Evolutionary conservation across 2,329 filamentous ascomycete genomes (phyloP).

Genomic region (Hypocreales sp.): DNA sequence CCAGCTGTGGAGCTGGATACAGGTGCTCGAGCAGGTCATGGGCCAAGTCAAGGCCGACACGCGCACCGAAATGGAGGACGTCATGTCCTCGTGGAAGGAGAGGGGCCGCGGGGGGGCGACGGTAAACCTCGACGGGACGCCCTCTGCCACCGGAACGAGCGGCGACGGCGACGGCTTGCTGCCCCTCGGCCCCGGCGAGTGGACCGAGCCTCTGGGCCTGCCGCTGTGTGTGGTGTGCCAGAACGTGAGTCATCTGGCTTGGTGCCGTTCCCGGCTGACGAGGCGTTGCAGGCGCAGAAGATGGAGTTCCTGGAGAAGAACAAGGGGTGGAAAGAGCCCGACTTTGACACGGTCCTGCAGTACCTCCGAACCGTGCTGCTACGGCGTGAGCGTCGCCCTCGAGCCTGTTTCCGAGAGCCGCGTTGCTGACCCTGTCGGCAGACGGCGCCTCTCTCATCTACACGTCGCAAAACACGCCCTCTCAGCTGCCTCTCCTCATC

Average conservation of each 20-base stretch:
- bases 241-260: slow-evolving; percentile 67
- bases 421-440: slow-evolving; percentile 19
- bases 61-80: slow-evolving; percentile 74
- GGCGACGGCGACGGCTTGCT: slow-evolving; percentile 54
- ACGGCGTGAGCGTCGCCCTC: slow-evolving; percentile 45
- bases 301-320: slow-evolving; percentile 85
- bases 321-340: slow-evolving; percentile 85
- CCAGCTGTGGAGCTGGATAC: slow-evolving; percentile 78
- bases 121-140: slow-evolving; percentile 45
- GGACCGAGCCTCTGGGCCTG: slow-evolving; percentile 78
- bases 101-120: slow-evolving; percentile 51
- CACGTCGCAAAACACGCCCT: slow-evolving; percentile 61
- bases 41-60: slow-evolving; percentile 59
- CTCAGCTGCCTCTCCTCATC: slow-evolving; percentile 62
- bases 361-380: slow-evolving; percentile 80
- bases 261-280: slow-evolving; percentile 8
- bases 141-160: slow-evolving; percentile 31
- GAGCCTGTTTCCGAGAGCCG: slow-evolving; percentile 1
- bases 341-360: slow-evolving; percentile 92
- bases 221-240: slow-evolving; percentile 92
- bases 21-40: slow-evolving; percentile 64
- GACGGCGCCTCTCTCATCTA: slow-evolving; percentile 78
- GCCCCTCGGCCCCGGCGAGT: slow-evolving; percentile 76
- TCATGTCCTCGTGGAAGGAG: slow-evolving; percentile 67
- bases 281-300: slow-evolving; percentile 50